phyloP scores from a whole-genome alignment of 106 monocot species.

The Narthecium ossifragum region DNA sequence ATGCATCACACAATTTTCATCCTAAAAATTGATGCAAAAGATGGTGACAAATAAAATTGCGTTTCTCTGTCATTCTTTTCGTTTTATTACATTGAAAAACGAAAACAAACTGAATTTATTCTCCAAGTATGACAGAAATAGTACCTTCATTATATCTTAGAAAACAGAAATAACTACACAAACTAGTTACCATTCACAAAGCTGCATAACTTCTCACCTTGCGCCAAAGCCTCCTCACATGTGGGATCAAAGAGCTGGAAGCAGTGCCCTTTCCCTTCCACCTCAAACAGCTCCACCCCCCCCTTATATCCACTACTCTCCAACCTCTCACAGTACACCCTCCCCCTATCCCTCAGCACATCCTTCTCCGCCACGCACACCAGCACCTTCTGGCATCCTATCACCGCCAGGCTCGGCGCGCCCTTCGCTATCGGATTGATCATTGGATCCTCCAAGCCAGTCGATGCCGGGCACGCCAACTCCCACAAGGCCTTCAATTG shows the following conservation, averaged over 20 bases:
- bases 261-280: not conserved
- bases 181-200: too few relatives aligned
- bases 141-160: too few relatives aligned
- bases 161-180: too few relatives aligned
- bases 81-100: too few relatives aligned
- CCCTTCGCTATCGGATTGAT: not conserved
- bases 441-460: not conserved
- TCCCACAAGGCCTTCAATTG: not conserved
- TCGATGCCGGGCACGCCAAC: not conserved
- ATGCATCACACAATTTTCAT: too few relatives aligned
- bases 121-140: too few relatives aligned
- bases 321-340: not conserved
- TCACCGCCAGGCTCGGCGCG: not conserved
- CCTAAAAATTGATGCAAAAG: too few relatives aligned
- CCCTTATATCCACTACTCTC: not conserved
- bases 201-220: too few relatives aligned
- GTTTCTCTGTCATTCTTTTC: too few relatives aligned
- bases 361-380: not conserved
- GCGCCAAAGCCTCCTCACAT: too few relatives aligned
- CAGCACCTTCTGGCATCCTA: not conserved
- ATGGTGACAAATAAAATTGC: too few relatives aligned
- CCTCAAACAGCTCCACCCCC: not conserved
- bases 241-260: not conserved
- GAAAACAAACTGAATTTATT: too few relatives aligned
- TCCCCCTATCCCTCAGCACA: not conserved